Evolutionary conservation across 2,329 filamentous ascomycete genomes (phyloP).

Genomic region (Magnaporthales sp.): DNA sequence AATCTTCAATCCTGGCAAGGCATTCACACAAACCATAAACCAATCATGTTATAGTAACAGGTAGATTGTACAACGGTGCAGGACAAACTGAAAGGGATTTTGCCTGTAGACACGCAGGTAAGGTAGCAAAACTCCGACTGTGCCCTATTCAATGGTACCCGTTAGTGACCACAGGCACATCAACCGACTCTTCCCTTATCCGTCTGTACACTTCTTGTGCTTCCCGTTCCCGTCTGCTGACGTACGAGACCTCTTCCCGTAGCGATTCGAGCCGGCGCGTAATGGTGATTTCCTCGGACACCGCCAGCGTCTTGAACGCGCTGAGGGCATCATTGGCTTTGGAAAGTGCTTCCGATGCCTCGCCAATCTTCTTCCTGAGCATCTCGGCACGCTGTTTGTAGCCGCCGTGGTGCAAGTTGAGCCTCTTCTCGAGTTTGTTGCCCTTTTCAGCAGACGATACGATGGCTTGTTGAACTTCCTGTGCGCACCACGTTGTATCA

Average conservation of each 20-base stretch:
- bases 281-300: constrained; percentile 72
- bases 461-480: constrained; percentile 67
- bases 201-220: constrained; percentile 78
- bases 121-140: neutral
- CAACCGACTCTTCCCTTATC: constrained; percentile 68
- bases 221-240: constrained; percentile 77
- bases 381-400: constrained; percentile 82
- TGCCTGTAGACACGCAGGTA: neutral
- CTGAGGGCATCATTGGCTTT: constrained; percentile 65
- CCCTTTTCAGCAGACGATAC: constrained; percentile 67
- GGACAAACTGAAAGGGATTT: neutral
- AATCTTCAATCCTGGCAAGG: no score
- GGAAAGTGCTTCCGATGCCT: constrained; percentile 65
- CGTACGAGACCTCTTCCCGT: constrained; percentile 73
- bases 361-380: constrained; percentile 68
- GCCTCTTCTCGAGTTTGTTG: constrained; percentile 87
- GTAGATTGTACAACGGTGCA: neutral
- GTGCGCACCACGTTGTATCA: constrained; percentile 6
- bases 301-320: constrained; percentile 65
- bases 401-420: constrained; percentile 78
- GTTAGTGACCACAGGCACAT: constrained; percentile 32
- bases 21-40: neutral
- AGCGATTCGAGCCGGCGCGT: constrained; percentile 62
- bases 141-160: constrained; percentile 26
- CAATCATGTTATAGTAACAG: neutral